phyloP scores from a whole-genome alignment of 2,329 filamentous ascomycete genomes.

The Exophiala aquamarina region DNA sequence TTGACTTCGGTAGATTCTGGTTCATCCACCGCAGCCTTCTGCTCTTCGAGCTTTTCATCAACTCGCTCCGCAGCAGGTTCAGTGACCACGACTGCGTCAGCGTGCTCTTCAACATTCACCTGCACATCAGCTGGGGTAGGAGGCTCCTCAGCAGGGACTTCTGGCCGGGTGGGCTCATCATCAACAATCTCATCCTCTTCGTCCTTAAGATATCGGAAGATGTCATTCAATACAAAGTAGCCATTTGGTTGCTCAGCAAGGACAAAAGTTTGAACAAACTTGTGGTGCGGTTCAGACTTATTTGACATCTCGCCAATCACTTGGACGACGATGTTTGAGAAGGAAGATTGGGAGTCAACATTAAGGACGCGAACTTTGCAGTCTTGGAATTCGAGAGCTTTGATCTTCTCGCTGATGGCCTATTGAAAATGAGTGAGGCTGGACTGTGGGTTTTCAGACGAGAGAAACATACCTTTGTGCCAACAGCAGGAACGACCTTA shows the following conservation, averaged over 20 bases:
- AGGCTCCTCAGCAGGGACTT: constrained; percentile 31
- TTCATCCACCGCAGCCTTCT: constrained; percentile 33
- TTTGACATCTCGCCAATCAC: constrained; percentile 98
- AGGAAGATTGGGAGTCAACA: constrained; percentile 92
- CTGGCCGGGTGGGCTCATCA: constrained; percentile 36
- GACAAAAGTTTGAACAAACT: constrained; percentile 97
- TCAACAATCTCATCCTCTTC: constrained; percentile 62
- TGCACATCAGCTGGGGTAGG: constrained; percentile 42
- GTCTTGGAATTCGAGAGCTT: constrained; percentile 88
- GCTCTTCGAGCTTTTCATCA: constrained; percentile 74
- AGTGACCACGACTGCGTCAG: constrained; percentile 32
- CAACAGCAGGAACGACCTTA: constrained; percentile 80
- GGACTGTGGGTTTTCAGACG: not conserved
- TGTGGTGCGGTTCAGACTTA: constrained; percentile 85
- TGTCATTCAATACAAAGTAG: constrained; percentile 98
- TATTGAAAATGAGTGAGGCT: constrained; percentile 38
- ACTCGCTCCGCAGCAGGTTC: constrained; percentile 55
- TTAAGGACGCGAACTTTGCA: constrained; percentile 98
- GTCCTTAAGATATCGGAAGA: constrained; percentile 90
- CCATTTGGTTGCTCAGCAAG: constrained; percentile 94
- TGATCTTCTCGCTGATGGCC: constrained; percentile 94
- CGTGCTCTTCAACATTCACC: constrained; percentile 43
- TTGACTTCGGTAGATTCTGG: constrained; percentile 44
- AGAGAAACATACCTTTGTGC: constrained; percentile 69
- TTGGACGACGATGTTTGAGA: constrained; percentile 92